Percentiles rank a stretch among this genome's conserved stretches.
These are phyloP conservation scores for Fraxinus latifolia DNA, from an alignment of 305 asterid species.

Conservation along the genomic window DNA sequence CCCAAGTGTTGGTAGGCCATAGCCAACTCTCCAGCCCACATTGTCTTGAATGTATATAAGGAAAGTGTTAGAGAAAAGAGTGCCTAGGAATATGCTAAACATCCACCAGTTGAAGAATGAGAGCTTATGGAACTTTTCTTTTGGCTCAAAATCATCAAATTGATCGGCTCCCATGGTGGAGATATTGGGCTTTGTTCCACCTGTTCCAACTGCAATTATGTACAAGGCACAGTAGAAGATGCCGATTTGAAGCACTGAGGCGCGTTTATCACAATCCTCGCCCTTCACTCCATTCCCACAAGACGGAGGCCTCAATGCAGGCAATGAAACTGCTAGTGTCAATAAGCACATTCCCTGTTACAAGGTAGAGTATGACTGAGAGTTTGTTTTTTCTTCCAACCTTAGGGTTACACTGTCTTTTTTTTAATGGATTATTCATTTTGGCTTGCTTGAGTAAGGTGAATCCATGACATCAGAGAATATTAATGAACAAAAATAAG, in stretches of 20 bases:
- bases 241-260: constrained; percentile 47
- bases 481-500: neutral
- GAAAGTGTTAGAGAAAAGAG: constrained; percentile 60
- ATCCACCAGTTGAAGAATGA: constrained; percentile 79
- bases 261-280: constrained; percentile 35
- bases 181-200: constrained; percentile 72
- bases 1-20: constrained; percentile 48
- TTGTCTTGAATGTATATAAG: constrained; percentile 55
- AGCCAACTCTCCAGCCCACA: constrained; percentile 53
- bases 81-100: constrained; percentile 65
- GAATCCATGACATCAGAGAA: neutral
- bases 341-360: constrained; percentile 59
- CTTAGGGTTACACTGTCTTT: neutral
- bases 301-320: constrained; percentile 49
- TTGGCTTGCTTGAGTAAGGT: neutral
- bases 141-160: constrained; percentile 55
- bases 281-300: constrained; percentile 41
- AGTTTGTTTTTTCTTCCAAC: neutral
- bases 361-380: neutral
- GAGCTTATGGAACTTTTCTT: constrained; percentile 53
- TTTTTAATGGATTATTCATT: neutral
- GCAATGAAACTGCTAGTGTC: constrained; percentile 46
- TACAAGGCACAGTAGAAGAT: constrained; percentile 53
- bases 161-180: constrained; percentile 81
- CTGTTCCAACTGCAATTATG: constrained; percentile 62